Evolutionary conservation across 305 asterid species (phyloP), one percentile per base, ranked within the genome.

Genomic region (Plantago lanceolata): DNA sequence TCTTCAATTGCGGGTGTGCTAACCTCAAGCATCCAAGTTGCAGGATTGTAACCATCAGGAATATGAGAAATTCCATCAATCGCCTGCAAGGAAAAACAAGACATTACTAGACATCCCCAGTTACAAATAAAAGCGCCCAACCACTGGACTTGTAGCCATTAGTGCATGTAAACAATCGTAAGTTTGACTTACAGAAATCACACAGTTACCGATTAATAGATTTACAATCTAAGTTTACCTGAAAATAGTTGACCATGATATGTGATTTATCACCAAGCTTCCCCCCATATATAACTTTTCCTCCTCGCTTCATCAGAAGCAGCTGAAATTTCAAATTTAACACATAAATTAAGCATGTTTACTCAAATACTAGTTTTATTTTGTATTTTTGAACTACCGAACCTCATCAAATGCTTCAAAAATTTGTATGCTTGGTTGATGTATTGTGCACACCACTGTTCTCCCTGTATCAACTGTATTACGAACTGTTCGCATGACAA

Each of bases 321-420:
- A 90, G 84, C 97, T 90, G 83, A 79, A 76, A 57, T 19, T 21
- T 63, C 53, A 57, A 45, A 44, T 3, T 44, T 40, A 57, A 63
- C 56, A 33, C 31, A 60, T 53, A 26, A 66, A 29, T 49, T 47
- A 43, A 68, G 29, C 51, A 15, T 26, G 17, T 49, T 53, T 44
- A 18, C 64, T 12, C 57, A 54, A 59, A 40, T 47, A 40, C 50
- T 19, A n/a, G n/a, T 64, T 37, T 18, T 8, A 11, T 51, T 59
- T 26, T 43, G 40, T 40, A 50, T 52, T 48, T 48, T 14, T 61
- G 64, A 28, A 69, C 37, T 21, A 16, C 49, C 72, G 13, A 67
- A 88, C 97, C 95, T 90, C 96, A 70, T 90, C 97, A 31, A 90
- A 90, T 57, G 97, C 95, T 85, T 88, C 97, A 67, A 90, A 90